These are phyloP conservation scores for Metarhizium album DNA, from an alignment of 2,329 filamentous ascomycete species.

Conservation along the genomic window DNA sequence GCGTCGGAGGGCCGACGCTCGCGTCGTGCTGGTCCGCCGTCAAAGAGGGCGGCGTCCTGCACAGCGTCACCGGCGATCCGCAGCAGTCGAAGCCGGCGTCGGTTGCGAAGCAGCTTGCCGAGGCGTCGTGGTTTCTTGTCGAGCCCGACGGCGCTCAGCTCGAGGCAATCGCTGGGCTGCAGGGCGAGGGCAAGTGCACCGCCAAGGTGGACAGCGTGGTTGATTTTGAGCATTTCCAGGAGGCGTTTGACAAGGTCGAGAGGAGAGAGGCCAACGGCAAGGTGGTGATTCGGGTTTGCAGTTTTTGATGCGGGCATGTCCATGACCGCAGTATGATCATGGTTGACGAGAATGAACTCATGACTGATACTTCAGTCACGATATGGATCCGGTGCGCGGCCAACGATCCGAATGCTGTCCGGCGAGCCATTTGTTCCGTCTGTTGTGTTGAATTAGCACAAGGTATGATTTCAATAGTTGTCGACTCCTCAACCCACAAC, in stretches of 20 bases:
- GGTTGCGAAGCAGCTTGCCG: conserved; percentile 15
- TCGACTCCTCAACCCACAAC: too few species aligned
- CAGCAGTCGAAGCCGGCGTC: conserved; percentile 17
- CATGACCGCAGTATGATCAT: too few species aligned
- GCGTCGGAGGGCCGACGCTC: conserved; percentile 22
- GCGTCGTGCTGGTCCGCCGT: conserved; percentile 22
- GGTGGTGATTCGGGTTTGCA: conserved; percentile 21
- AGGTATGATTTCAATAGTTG: too few species aligned
- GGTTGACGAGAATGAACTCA: too few species aligned
- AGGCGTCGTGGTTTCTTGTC: conserved; percentile 25
- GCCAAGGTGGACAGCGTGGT: conserved; percentile 24
- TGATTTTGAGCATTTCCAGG: conserved; percentile 23
- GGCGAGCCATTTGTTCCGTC: too few species aligned
- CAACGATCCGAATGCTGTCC: too few species aligned
- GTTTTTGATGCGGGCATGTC: too few species aligned
- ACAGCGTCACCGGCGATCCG: conserved; percentile 20
- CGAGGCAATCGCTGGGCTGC: conserved; percentile 19
- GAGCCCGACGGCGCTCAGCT: conserved; percentile 23
- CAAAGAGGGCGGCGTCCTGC: conserved; percentile 19
- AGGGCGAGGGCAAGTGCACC: conserved; percentile 19
- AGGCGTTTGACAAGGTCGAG: conserved; percentile 25
- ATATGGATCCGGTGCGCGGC: too few species aligned
- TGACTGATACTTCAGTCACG: too few species aligned
- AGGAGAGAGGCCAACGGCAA: conserved; percentile 24
- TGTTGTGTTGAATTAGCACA: too few species aligned